Conservation (phyloP, 305 asterid species). For the Plantago rigida region DNA sequence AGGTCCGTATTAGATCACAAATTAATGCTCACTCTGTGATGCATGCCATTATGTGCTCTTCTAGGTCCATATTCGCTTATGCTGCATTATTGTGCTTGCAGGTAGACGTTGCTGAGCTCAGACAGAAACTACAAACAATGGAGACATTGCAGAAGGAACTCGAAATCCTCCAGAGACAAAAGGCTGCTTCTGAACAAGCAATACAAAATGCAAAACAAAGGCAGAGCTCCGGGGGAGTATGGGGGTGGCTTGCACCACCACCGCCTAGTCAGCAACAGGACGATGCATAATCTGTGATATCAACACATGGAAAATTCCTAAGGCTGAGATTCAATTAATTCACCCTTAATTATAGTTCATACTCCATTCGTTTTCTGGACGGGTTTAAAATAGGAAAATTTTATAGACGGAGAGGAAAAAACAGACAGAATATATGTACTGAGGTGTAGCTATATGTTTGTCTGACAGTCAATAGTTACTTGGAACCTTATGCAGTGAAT, state of each 20-base stretch:
- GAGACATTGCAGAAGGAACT: constrained; percentile 78
- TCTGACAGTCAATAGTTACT: not conserved
- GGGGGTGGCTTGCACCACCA: constrained; percentile 98
- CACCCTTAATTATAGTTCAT: constrained; percentile 26
- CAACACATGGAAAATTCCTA: constrained; percentile 21
- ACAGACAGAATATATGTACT: not conserved
- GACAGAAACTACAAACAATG: constrained; percentile 85
- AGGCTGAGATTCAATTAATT: constrained; percentile 23
- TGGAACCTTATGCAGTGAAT: not conserved
- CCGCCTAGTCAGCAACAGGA: constrained; percentile 41
- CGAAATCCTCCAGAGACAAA: constrained; percentile 86
- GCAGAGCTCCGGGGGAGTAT: constrained; percentile 76
- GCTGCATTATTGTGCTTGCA: constrained; percentile 22
- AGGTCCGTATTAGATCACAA: constrained; percentile 43
- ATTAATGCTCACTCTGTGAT: constrained; percentile 18
- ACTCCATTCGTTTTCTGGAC: constrained; percentile 30
- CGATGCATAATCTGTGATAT: constrained; percentile 32
- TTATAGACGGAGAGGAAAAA: constrained; percentile 24
- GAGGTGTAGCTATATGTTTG: not conserved
- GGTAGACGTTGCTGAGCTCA: constrained; percentile 92
- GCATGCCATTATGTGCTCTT: constrained; percentile 6
- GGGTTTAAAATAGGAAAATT: constrained; percentile 30
- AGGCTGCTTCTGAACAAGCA: constrained; percentile 93
- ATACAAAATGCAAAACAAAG: constrained; percentile 53
- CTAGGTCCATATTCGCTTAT: too few relatives aligned